Conservation (phyloP, 2,329 filamentous ascomycete genomes). For the Neospermospora avenae region DNA sequence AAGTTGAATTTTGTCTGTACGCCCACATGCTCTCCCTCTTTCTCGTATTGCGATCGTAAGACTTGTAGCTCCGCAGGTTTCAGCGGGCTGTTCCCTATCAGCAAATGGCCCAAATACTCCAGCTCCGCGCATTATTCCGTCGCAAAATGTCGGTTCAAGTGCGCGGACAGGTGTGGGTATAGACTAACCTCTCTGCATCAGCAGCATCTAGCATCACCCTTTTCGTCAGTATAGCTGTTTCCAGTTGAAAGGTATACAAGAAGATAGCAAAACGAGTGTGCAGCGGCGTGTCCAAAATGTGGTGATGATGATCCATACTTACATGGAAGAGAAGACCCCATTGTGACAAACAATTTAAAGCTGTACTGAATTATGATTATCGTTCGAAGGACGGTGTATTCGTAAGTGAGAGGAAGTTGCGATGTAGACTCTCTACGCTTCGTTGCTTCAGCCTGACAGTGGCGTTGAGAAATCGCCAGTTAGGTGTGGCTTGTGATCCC, state of each 20-base stretch:
- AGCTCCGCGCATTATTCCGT: background rate
- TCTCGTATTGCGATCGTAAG: conserved; percentile 90
- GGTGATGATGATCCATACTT: conserved; percentile 28
- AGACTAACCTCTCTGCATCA: conserved; percentile 83
- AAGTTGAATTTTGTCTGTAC: conserved; percentile 99
- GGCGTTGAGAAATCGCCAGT: conserved; percentile 9
- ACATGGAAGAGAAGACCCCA: conserved; percentile 37
- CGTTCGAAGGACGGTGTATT: background rate
- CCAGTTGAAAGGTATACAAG: conserved; percentile 26
- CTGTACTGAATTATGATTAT: background rate
- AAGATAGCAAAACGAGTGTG: conserved; percentile 27
- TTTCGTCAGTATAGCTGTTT: conserved; percentile 32
- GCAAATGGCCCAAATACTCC: conserved; percentile 4
- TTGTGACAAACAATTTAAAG: conserved; percentile 14
- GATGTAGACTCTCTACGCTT: conserved; percentile 5
- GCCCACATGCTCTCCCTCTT: conserved; percentile 94
- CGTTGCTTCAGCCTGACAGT: conserved; percentile 3
- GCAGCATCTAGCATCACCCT: conserved; percentile 70
- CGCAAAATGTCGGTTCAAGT: background rate
- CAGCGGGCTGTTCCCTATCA: conserved; percentile 62
- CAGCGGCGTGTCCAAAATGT: conserved; percentile 27
- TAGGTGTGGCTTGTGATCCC: conserved; percentile 17
- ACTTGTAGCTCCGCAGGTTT: conserved; percentile 91
- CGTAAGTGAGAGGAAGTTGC: conserved; percentile 7
- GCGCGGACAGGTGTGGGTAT: background rate